Evolutionary conservation across 352 stramenopile genomes (phyloP).

Genomic region (Plasmopara muralis): DNA sequence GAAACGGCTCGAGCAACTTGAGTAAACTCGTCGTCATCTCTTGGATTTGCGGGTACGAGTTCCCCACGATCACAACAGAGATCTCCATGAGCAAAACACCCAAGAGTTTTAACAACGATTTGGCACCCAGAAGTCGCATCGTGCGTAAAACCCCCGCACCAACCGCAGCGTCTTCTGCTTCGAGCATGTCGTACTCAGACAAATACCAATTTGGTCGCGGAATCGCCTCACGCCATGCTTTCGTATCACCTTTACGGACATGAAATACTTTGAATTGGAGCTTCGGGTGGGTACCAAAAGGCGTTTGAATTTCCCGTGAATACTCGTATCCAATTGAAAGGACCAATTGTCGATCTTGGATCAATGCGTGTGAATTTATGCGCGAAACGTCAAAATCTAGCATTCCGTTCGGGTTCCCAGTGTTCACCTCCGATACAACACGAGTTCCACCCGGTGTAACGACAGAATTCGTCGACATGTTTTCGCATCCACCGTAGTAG

Average conservation of each 20-base stretch:
- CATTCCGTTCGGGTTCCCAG: constrained; percentile 39
- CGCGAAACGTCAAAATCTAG: constrained; percentile 70
- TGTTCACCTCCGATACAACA: constrained; percentile 15
- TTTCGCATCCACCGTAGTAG: constrained; percentile 31
- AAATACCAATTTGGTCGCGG: constrained; percentile 73
- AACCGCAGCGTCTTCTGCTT: constrained; percentile 33
- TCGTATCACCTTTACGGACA: constrained; percentile 47
- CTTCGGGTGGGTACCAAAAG: constrained; percentile 25
- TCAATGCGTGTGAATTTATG: constrained; percentile 68
- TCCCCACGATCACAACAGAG: constrained; percentile 63
- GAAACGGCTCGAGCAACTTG: constrained; percentile 70
- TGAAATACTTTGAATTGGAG: constrained; percentile 65
- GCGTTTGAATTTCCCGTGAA: constrained; percentile 16
- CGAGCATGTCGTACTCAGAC: constrained; percentile 46
- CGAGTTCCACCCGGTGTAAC: constrained; percentile 22
- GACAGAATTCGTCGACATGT: constrained; percentile 17
- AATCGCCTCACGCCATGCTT: constrained; percentile 55
- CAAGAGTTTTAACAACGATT: constrained; percentile 65
- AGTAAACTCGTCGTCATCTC: constrained; percentile 65
- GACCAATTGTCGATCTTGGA: constrained; percentile 61
- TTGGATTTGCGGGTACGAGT: constrained; percentile 69
- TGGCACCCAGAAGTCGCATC: constrained; percentile 57
- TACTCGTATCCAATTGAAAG: constrained; percentile 58
- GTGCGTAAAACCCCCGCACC: constrained; percentile 44
- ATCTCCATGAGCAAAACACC: constrained; percentile 66